These are phyloP conservation scores for Brassica incana DNA, from an alignment of 345 rosid species.

Conservation along the genomic window DNA sequence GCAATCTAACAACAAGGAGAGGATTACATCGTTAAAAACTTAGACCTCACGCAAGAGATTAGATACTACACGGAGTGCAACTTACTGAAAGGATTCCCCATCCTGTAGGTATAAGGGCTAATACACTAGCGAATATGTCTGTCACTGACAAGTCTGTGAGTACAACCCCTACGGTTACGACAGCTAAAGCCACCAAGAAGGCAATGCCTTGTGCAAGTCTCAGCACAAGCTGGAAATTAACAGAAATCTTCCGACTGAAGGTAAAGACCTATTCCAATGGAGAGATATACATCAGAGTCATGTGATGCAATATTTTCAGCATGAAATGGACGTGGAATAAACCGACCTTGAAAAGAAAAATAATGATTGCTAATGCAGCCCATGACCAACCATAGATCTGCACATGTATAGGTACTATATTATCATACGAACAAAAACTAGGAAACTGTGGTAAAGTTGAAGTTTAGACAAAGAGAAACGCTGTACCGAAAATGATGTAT, in stretches of 20 bases:
- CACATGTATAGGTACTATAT: conserved; percentile 5
- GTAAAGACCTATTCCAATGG: conserved; percentile 70
- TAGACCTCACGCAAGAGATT: neutral
- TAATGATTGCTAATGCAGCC: conserved; percentile 62
- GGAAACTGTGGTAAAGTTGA: too few species aligned
- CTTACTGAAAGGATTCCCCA: conserved; percentile 94
- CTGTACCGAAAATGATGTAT: conserved; percentile 69
- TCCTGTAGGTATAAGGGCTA: conserved; percentile 89
- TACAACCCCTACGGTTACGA: conserved; percentile 58
- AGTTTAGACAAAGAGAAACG: neutral
- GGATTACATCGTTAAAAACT: neutral
- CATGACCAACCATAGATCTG: conserved; percentile 90
- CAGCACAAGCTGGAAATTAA: conserved; percentile 84
- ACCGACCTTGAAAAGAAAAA: conserved; percentile 82
- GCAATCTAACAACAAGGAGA: conserved; percentile 62
- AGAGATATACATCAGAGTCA: conserved; percentile 15
- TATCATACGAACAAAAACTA: neutral
- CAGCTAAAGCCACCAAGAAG: conserved; percentile 73
- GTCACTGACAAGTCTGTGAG: conserved; percentile 49
- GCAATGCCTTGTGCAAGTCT: conserved; percentile 80
- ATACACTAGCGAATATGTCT: conserved; percentile 74
- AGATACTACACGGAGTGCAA: neutral
- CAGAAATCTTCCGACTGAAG: conserved; percentile 92
- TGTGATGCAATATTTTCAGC: conserved; percentile 2
- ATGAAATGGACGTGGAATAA: neutral